These are phyloP conservation scores for Globisporangium uncinulatum DNA, from an alignment of 352 stramenopile genomes.

Conservation along the genomic window DNA sequence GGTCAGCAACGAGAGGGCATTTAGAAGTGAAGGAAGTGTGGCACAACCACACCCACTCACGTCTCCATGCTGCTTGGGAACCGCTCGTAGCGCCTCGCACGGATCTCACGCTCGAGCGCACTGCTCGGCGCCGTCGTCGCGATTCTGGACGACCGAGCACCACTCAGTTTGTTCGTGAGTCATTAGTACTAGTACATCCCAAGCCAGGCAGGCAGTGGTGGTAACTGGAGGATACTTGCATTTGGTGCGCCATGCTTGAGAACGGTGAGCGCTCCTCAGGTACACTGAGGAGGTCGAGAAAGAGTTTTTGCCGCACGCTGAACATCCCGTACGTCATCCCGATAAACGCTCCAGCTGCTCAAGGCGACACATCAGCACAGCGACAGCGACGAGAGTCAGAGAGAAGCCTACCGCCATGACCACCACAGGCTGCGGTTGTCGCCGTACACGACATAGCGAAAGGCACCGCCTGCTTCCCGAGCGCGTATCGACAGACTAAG, in stretches of 20 bases:
- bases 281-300: slow-evolving; percentile 62
- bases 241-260: slow-evolving; percentile 34
- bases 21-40: too few species aligned
- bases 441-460: slow-evolving; percentile 1
- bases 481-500: slow-evolving; percentile 1
- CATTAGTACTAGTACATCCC: too few species aligned
- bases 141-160: slow-evolving; percentile 5
- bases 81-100: neutral
- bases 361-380: too few species aligned
- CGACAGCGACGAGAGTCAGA: too few species aligned
- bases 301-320: slow-evolving; percentile 61
- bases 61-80: neutral
- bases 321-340: slow-evolving; percentile 64
- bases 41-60: too few species aligned
- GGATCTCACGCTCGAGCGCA: slow-evolving; percentile 2
- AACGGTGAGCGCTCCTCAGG: slow-evolving; percentile 65
- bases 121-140: slow-evolving; percentile 16
- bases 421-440: too few species aligned
- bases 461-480: neutral
- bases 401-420: too few species aligned
- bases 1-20: too few species aligned
- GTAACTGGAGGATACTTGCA: slow-evolving; percentile 21
- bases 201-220: too few species aligned
- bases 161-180: neutral
- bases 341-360: slow-evolving; percentile 42